A percentile compares a stretch with the other conserved stretches of the same genome.
phyloP scores from a whole-genome alignment of 1,284 basidiomycete species.

The Sporisorium reilianum region DNA sequence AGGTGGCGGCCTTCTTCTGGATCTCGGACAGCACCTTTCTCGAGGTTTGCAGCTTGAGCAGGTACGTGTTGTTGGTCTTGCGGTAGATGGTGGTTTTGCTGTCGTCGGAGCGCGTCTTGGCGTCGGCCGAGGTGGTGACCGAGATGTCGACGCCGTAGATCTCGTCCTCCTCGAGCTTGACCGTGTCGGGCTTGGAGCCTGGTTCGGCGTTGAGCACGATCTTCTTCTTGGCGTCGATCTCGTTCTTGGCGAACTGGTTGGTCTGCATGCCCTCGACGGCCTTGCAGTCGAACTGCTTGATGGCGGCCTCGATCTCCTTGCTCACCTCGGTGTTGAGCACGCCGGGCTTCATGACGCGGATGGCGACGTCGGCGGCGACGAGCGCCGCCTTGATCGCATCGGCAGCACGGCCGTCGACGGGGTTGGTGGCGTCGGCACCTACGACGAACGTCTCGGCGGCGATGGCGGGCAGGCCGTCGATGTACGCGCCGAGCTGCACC shows the following conservation, averaged over 20 bases:
- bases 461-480: slow-evolving; percentile 89
- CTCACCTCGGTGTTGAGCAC: slow-evolving; percentile 96
- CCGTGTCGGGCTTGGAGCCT: slow-evolving; percentile 57
- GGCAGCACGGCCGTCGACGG: slow-evolving; percentile 85
- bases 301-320: slow-evolving; percentile 81
- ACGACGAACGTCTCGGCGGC: slow-evolving; percentile 79
- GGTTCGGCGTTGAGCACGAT: slow-evolving; percentile 62
- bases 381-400: slow-evolving; percentile 94
- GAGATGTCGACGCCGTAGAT: slow-evolving; percentile 96
- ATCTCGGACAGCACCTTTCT: slow-evolving; percentile 94
- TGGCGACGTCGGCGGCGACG: slow-evolving; percentile 87
- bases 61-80: slow-evolving; percentile 86
- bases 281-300: slow-evolving; percentile 69
- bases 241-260: slow-evolving; percentile 95
- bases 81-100: slow-evolving; percentile 93
- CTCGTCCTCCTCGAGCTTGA: slow-evolving; percentile 80
- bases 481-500: slow-evolving; percentile 93
- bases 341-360: slow-evolving; percentile 73
- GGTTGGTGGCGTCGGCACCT: slow-evolving; percentile 79
- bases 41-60: slow-evolving; percentile 97
- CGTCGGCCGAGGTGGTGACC: slow-evolving; percentile 71
- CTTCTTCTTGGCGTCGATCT: slow-evolving; percentile 73
- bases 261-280: slow-evolving; percentile 77
- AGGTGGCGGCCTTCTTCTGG: slow-evolving; percentile 95
- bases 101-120: slow-evolving; percentile 81